Conservation (phyloP, 768 basidiomycete species). For the Cystobasidium onofrii region DNA sequence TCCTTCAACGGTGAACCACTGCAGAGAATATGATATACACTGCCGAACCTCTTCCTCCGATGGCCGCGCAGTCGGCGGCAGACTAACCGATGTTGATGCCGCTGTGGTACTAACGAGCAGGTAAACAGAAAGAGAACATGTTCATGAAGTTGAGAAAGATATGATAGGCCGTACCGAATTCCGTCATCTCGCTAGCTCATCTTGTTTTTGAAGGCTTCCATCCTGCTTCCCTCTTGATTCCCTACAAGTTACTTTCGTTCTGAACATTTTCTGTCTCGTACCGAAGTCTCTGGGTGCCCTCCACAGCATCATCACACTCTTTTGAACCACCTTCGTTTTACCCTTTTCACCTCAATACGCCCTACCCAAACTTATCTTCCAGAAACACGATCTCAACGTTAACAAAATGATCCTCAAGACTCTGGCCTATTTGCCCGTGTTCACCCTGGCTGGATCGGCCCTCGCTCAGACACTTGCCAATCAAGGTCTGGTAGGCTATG, state of each 20-base stretch:
- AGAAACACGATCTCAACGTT: no score
- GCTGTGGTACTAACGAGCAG: not conserved
- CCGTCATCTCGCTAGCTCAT: not conserved
- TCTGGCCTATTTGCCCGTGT: not conserved
- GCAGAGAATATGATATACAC: no score
- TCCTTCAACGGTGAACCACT: no score
- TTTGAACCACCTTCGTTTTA: no score
- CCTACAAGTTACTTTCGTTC: not conserved
- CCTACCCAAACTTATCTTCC: not conserved
- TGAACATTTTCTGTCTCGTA: no score
- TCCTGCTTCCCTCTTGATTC: no score
- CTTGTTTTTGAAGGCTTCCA: no score
- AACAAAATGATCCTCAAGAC: conserved; percentile 6
- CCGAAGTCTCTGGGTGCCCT: no score
- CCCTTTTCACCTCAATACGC: not conserved
- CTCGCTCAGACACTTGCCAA: conserved; percentile 8
- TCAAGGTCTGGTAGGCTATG: conserved; percentile 19
- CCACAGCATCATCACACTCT: no score
- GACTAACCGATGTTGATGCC: not conserved
- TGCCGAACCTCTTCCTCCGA: no score
- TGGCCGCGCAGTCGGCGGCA: no score
- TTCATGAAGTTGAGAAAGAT: not conserved
- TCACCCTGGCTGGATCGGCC: not conserved
- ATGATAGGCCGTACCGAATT: not conserved
- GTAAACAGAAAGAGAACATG: not conserved